Conservation (phyloP, 805 yeast genomes). For the Millerozyma miso region DNA sequence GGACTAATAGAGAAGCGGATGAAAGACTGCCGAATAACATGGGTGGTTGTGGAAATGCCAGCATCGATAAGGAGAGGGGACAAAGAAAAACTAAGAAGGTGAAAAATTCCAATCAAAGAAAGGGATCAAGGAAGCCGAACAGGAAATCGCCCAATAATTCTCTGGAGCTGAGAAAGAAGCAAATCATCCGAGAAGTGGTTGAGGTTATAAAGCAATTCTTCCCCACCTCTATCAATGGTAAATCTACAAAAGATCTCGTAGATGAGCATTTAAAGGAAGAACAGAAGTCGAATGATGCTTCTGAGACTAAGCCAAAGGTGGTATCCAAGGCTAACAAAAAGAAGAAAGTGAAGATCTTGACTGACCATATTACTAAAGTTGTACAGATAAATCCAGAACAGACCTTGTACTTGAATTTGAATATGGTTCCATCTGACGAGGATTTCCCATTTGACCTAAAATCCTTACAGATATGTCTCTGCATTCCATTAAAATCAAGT, state of each 20-base stretch:
- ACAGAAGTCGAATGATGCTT: not conserved
- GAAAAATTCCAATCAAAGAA: not conserved
- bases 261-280: slow-evolving; percentile 3
- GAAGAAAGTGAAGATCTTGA: slow-evolving; percentile 10
- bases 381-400: slow-evolving; percentile 17
- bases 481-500: slow-evolving; percentile 57
- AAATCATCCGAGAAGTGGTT: slow-evolving; percentile 22
- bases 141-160: not conserved
- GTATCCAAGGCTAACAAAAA: slow-evolving; percentile 2
- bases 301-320: not conserved
- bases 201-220: slow-evolving; percentile 26
- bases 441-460: slow-evolving; percentile 67
- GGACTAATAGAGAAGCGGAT: not conserved
- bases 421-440: slow-evolving; percentile 60
- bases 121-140: not conserved
- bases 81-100: not conserved
- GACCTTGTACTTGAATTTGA: slow-evolving; percentile 38
- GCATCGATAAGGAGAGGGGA: not conserved
- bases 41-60: not conserved
- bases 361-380: slow-evolving; percentile 11
- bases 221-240: slow-evolving; percentile 38
- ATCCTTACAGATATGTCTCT: slow-evolving; percentile 47
- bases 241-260: slow-evolving; percentile 9
- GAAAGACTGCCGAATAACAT: not conserved
- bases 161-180: not conserved